Base-by-base conservation (phyloP, 1,139 yeast species). In the Debaryomycetaceae sp. region DNA sequence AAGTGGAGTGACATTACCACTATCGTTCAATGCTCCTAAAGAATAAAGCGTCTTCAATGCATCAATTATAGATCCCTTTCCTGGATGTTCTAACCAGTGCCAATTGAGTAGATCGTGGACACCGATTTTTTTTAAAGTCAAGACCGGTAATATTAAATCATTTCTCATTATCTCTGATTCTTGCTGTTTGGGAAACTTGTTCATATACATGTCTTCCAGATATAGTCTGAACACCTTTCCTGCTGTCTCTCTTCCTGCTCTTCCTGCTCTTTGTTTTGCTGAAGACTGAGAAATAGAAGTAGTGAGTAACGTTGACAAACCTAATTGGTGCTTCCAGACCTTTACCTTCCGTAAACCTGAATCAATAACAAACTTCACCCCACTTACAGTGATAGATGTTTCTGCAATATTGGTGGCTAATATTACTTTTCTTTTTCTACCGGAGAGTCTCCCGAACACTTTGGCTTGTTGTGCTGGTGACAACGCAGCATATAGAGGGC, bases 351-450 rank as follows among this genome's bases (percentile, higher is more conserved):
- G 73, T 41, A 92, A 70, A 0, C 99, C 99, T 0, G 95, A 80
- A 60, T 92, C 98, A 28, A 92, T 75, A 5, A 92, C 98, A 54
- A 87, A 92, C 47, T 87, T 79, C n/a, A 92, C 95, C 1, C 98
- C 98, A 19, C 95, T 82, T 30, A 92, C 94, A 2, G 98, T 92
- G 44, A 92, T 83, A 34, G 98, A 92, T 0, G 98, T 94, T 67
- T 92, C 98, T 1, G 98, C 98, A 52, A 92, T 88, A 58, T 92
- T 92, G 1, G 98, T 92, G 6, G 98, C 88, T 42, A 92, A 65
- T 31, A 92, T 87, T 29, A 92, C 82, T 57, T 92, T 92, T 48
- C 98, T 75, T 53, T 80, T 78, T 51, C 81, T 67, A 19, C 67
- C 56, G 13, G 79, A 75, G 3, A 87, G 62, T 18, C 78, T 77